phyloP scores from a whole-genome alignment of 352 stramenopile genomes.

The Albugo candida region DNA sequence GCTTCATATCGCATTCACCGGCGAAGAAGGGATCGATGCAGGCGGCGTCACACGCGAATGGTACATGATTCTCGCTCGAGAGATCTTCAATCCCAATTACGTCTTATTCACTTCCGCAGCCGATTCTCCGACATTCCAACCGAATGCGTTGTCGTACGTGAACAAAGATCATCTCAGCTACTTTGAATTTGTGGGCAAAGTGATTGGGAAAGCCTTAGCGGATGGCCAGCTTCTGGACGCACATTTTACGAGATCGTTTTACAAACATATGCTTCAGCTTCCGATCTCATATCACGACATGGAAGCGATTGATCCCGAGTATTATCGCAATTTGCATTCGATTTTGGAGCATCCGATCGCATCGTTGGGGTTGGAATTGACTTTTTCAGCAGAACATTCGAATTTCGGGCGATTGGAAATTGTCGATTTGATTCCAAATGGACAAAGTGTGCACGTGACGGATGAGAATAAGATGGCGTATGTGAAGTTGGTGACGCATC shows the following conservation, averaged over 20 bases:
- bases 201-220: conserved; percentile 97
- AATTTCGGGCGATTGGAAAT: conserved; percentile 80
- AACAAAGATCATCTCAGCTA: conserved; percentile 98
- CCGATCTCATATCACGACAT: conserved; percentile 97
- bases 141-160: conserved; percentile 96
- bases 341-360: conserved; percentile 76
- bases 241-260: conserved; percentile 97
- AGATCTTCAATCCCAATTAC: conserved; percentile 99
- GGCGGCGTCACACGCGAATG: conserved; percentile 97
- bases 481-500: conserved; percentile 88
- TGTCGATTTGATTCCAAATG: conserved; percentile 80
- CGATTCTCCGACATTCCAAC: conserved; percentile 98
- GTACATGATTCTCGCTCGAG: conserved; percentile 96
- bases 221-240: conserved; percentile 97
- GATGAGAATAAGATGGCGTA: conserved; percentile 91
- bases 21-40: conserved; percentile 97
- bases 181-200: conserved; percentile 95
- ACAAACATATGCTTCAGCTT: conserved; percentile 97
- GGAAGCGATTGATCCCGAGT: conserved; percentile 96
- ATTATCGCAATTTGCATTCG: conserved; percentile 85
- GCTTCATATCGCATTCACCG: conserved; percentile 95
- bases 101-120: conserved; percentile 97
- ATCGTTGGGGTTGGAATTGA: conserved; percentile 79
- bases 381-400: conserved; percentile 81
- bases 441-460: conserved; percentile 69